Evolutionary conservation across 345 rosid species (phyloP).

Genomic region (Gossypium ekmanianum): DNA sequence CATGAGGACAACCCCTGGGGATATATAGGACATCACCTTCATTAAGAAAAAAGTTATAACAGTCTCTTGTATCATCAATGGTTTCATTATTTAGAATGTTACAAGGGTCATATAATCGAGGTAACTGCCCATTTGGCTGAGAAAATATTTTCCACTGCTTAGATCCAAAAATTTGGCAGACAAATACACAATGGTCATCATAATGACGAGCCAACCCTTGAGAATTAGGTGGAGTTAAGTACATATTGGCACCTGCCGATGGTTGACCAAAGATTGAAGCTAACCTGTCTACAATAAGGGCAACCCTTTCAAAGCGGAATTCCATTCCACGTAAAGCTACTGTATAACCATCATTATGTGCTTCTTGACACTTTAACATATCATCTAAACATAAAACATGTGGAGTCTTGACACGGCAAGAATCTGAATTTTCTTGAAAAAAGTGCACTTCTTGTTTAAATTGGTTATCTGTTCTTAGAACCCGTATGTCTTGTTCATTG

Average conservation of each 20-base stretch:
- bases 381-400: slow-evolving; percentile 21
- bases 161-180: slow-evolving; percentile 50
- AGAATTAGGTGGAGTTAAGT: slow-evolving; percentile 58
- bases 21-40: slow-evolving; percentile 60
- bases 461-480: slow-evolving; percentile 40
- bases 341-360: slow-evolving; percentile 46
- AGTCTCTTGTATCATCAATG: slow-evolving; percentile 20
- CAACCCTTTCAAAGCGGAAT: slow-evolving; percentile 42
- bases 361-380: slow-evolving; percentile 45
- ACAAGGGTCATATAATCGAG: slow-evolving; percentile 45
- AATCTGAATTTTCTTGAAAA: slow-evolving; percentile 21
- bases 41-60: slow-evolving; percentile 30
- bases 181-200: slow-evolving; percentile 67
- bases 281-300: slow-evolving; percentile 43
- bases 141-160: slow-evolving; percentile 46
- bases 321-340: slow-evolving; percentile 56
- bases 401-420: slow-evolving; percentile 16
- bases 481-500: slow-evolving; percentile 51
- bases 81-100: slow-evolving; percentile 17
- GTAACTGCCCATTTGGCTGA: slow-evolving; percentile 34
- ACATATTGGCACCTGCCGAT: slow-evolving; percentile 57
- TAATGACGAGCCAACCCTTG: slow-evolving; percentile 56
- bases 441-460: slow-evolving; percentile 41
- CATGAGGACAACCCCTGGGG: slow-evolving; percentile 57
- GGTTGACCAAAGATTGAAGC: slow-evolving; percentile 68